Evolutionary conservation across 805 yeast species (phyloP), one percentile per base, ranked within the genome.

Genomic region (Metschnikowia kofuensis): DNA sequence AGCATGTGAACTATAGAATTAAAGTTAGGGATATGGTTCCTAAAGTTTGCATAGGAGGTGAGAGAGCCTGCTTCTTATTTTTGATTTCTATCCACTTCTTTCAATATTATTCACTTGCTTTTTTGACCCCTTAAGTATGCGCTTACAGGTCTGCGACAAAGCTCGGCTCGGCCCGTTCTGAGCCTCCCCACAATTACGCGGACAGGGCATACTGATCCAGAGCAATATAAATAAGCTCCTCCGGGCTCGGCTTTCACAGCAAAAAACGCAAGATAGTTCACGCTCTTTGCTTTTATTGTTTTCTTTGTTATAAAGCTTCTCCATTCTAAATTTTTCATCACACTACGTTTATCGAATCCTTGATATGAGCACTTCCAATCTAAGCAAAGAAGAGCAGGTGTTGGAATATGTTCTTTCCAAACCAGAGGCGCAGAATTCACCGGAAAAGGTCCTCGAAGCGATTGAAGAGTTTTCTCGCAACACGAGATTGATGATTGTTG

Each of bases 401-500:
- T 49, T 60, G 31, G 56, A 67, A 7, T 47, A 58, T 38, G 54
- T 67, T 12, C 56, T 62, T 30, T 44, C 50, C 4, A 43, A 53
- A 37, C 46, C 61, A n/a, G 64, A 61, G 2, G 26, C 46, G 2
- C 54, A 58, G 44, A 69, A 69, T 5, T 49, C 64, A n/a, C 75
- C 76, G 1, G 59, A 58, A 26, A 57, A 58, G 35, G 66, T 72
- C 1, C 56, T 70, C 16, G 54, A 59, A 14, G 52, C 55, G n/a
- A 68, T 68, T 42, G 72, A 69, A 31, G 65, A 63, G 2, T 63
- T 55, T 38, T 48, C 58, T 13, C 43, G 42, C 6, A 40, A 37
- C 7, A 59, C 56, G 3, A 42, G 35, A 12, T 57, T 66, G 42
- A 70, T 69, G 74, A 64, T 52, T 27, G 57, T 69, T n/a, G 76